A percentile compares a stretch with the other conserved stretches of the same genome.
phyloP scores from a whole-genome alignment of 495 filamentous ascomycete species.

The Penicillium egyptiacum region DNA sequence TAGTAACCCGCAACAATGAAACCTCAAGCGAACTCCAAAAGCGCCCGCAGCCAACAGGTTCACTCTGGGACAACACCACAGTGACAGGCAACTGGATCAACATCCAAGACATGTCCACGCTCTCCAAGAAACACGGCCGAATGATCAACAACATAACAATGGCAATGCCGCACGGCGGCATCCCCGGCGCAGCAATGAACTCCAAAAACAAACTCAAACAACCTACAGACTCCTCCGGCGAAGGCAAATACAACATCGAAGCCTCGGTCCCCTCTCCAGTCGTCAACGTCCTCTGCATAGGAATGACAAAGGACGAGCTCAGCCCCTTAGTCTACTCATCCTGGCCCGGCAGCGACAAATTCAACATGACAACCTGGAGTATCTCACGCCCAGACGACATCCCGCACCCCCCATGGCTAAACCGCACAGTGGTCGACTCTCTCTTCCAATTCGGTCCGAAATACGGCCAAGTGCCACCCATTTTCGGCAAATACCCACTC shows the following conservation, averaged over 20 bases:
- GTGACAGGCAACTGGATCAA: conserved; percentile 62
- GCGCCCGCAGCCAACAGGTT: conserved; percentile 54
- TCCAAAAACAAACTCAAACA: conserved; percentile 62
- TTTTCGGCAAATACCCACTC: conserved; percentile 62
- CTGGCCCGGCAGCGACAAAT: conserved; percentile 50
- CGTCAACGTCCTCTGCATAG: conserved; percentile 69
- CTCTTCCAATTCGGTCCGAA: conserved; percentile 62
- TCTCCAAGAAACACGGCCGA: conserved; percentile 46
- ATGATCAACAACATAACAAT: conserved; percentile 72
- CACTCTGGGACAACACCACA: conserved; percentile 65
- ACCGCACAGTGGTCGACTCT: conserved; percentile 64
- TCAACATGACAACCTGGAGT: conserved; percentile 39
- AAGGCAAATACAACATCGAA: conserved; percentile 63
- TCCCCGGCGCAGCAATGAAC: conserved; percentile 61
- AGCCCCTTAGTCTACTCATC: conserved; percentile 58
- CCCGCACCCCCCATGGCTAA: conserved; percentile 41
- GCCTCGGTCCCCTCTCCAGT: conserved; percentile 66
- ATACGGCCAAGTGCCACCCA: conserved; percentile 53
- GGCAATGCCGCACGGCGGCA: conserved; percentile 68
- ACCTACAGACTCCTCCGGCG: conserved; percentile 60
- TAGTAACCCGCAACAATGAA: conserved; percentile 36
- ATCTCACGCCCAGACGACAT: conserved; percentile 18
- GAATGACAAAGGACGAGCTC: conserved; percentile 57
- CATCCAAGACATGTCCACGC: conserved; percentile 42
- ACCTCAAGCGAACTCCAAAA: conserved; percentile 34